Conservation (phyloP, 73 alveolate genomes). For the Tetrahymena thermophila region DNA sequence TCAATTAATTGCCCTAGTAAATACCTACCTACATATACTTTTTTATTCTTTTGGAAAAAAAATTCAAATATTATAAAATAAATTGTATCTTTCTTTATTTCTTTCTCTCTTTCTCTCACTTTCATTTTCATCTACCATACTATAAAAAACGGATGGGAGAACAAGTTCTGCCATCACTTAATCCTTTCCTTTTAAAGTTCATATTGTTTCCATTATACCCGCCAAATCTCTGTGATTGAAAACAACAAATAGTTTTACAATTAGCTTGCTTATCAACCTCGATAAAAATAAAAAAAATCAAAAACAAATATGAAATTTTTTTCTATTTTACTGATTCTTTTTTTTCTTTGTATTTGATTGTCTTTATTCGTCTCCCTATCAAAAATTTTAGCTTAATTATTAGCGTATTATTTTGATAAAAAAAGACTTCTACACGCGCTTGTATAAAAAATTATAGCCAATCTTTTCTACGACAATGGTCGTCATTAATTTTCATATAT, state of each 20-base stretch:
- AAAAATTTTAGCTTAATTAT: not conserved
- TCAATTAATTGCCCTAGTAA: not conserved
- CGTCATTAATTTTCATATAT: not conserved
- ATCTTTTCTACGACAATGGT: not conserved
- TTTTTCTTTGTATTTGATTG: not conserved
- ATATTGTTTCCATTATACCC: not conserved
- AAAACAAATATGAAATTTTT: not conserved
- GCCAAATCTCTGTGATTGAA: not conserved
- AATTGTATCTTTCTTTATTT: not conserved
- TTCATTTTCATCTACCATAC: not conserved
- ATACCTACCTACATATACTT: not conserved
- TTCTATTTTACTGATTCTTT: not conserved
- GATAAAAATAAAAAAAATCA: not conserved
- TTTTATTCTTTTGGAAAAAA: not conserved
- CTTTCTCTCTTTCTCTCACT: not conserved
- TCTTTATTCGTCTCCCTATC: not conserved
- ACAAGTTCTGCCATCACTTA: not conserved
- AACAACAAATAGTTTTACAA: not conserved
- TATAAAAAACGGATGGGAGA: not conserved
- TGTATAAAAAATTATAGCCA: not conserved
- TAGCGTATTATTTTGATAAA: not conserved
- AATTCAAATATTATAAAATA: not conserved
- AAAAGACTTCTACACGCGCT: slow-evolving; percentile 1
- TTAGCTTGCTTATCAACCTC: not conserved
- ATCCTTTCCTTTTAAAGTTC: not conserved